Conservation (phyloP, 1,284 basidiomycete species). For the Fistulina hepatica region DNA sequence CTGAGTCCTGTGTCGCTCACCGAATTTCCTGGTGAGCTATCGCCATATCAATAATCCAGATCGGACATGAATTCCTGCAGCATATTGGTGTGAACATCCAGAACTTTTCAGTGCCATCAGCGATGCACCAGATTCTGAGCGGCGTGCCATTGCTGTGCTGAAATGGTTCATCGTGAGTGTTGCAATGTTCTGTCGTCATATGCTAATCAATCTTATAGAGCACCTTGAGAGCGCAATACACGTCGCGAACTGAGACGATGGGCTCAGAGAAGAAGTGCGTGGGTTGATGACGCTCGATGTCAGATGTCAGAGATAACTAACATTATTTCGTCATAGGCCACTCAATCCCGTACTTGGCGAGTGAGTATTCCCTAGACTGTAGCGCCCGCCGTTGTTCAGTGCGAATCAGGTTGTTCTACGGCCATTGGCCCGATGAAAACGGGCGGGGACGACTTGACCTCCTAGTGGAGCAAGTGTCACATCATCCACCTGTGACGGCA, state of each 20-base stretch:
- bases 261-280: conserved; percentile 93
- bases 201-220: conserved; percentile 31
- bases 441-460: conserved; percentile 80
- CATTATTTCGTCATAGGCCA: conserved; percentile 40
- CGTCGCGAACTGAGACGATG: conserved; percentile 84
- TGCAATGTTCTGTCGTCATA: not conserved
- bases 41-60: not conserved
- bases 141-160: conserved; percentile 65
- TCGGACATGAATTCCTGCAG: conserved; percentile 26
- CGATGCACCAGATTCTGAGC: conserved; percentile 60
- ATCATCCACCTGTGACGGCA: conserved; percentile 85
- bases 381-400: conserved; percentile 4
- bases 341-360: conserved; percentile 94
- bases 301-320: too few species aligned
- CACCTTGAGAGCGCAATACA: conserved; percentile 93
- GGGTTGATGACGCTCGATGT: too few species aligned
- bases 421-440: conserved; percentile 75
- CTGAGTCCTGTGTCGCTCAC: conserved; percentile 77
- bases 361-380: conserved; percentile 33
- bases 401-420: conserved; percentile 70
- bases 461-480: conserved; percentile 94
- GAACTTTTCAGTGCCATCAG: conserved; percentile 77
- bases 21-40: conserved; percentile 71
- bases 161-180: conserved; percentile 82
- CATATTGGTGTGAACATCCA: conserved; percentile 90